Conservation (phyloP, 768 basidiomycete species). For the Rhizopogon sp. region DNA sequence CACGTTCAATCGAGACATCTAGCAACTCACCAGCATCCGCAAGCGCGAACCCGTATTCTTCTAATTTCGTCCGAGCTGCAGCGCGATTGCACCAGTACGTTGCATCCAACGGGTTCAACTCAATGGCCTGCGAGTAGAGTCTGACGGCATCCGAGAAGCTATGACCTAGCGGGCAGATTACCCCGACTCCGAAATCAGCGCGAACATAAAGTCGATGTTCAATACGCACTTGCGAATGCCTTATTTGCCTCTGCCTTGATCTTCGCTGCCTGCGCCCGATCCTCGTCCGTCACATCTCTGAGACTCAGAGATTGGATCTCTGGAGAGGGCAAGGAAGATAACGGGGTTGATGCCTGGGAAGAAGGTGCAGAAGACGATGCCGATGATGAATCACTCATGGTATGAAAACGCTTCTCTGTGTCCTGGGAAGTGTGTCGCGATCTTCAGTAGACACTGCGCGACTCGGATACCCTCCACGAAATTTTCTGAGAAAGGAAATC, state of each 20-base stretch:
- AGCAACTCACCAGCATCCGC: slow-evolving; percentile 71
- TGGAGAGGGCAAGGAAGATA: slow-evolving; percentile 57
- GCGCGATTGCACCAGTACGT: slow-evolving; percentile 95
- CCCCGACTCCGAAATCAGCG: background rate
- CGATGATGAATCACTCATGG: slow-evolving; percentile 19
- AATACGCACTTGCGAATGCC: slow-evolving; percentile 64
- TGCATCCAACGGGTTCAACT: slow-evolving; percentile 81
- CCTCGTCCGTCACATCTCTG: slow-evolving; percentile 62
- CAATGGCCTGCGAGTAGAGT: slow-evolving; percentile 81
- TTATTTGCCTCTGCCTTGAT: slow-evolving; percentile 87
- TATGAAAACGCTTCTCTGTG: background rate
- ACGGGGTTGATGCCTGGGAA: slow-evolving; percentile 48
- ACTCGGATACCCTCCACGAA: background rate
- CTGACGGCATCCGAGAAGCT: slow-evolving; percentile 73
- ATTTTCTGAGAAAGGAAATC: slow-evolving; percentile 10
- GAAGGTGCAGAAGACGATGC: slow-evolving; percentile 25
- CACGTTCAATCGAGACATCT: background rate
- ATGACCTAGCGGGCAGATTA: slow-evolving; percentile 41
- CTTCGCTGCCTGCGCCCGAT: slow-evolving; percentile 59
- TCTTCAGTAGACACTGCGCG: background rate
- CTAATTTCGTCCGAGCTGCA: slow-evolving; percentile 85
- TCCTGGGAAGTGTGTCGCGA: background rate
- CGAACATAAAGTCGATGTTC: background rate
- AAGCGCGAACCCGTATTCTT: slow-evolving; percentile 92
- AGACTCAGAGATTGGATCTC: slow-evolving; percentile 47